phyloP scores from a whole-genome alignment of 805 yeast species.

The Saccharomycopsis javanensis region DNA sequence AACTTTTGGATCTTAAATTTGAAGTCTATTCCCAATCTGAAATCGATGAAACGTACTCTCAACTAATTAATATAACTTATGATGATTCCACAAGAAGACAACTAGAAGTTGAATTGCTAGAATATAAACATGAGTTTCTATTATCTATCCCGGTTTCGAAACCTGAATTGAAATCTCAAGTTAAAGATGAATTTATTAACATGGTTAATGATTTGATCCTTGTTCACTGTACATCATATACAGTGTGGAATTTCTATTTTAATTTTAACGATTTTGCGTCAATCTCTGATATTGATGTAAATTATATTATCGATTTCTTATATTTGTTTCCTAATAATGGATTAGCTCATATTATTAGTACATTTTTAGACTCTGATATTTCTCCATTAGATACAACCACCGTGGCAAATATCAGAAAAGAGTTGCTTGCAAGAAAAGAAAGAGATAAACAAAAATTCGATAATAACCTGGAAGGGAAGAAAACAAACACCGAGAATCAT shows the following conservation, averaged over 20 bases:
- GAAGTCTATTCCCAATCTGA: slow-evolving; percentile 39
- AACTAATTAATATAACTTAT: slow-evolving; percentile 46
- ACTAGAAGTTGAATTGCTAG: slow-evolving; percentile 51
- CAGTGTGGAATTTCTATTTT: slow-evolving; percentile 65
- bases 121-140: slow-evolving; percentile 46
- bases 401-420: slow-evolving; percentile 21
- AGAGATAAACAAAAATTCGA: slow-evolving; percentile 13
- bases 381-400: slow-evolving; percentile 44
- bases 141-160: slow-evolving; percentile 37
- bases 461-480: slow-evolving; percentile 12
- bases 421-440: slow-evolving; percentile 19
- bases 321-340: slow-evolving; percentile 50
- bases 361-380: slow-evolving; percentile 55
- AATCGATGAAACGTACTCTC: slow-evolving; percentile 44
- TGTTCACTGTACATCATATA: slow-evolving; percentile 47
- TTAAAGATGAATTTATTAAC: slow-evolving; percentile 37
- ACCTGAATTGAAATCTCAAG: slow-evolving; percentile 27
- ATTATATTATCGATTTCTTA: slow-evolving; percentile 41
- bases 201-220: slow-evolving; percentile 66
- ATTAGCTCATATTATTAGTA: slow-evolving; percentile 51
- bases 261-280: slow-evolving; percentile 60
- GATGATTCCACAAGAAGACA: slow-evolving; percentile 52
- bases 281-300: slow-evolving; percentile 40
- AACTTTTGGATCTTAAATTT: slow-evolving; percentile 30
- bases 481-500: slow-evolving; percentile 15